A percentile compares a stretch with the other conserved stretches of the same genome.
These are phyloP conservation scores for Physcomitrellopsis africana DNA, from an alignment of 225 moss, liverwort and hornwort species.

Conservation along the genomic window DNA sequence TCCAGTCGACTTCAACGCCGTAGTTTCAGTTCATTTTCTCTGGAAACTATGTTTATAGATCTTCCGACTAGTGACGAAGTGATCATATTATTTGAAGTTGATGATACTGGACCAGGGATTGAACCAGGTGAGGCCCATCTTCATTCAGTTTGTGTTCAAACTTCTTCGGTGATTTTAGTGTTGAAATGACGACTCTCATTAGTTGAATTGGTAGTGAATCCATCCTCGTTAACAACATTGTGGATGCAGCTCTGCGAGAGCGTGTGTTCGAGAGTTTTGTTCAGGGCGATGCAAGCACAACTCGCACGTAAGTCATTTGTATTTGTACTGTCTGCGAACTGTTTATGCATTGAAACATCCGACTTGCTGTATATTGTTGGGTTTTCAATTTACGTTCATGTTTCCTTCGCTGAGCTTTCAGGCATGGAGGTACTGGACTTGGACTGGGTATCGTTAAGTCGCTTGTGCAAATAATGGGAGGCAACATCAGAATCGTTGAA, in stretches of 20 bases:
- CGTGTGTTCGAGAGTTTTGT: slow-evolving; percentile 71
- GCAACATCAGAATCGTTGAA: slow-evolving; percentile 55
- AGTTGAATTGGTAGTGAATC: background rate
- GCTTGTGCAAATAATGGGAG: slow-evolving; percentile 66
- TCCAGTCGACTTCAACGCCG: slow-evolving; percentile 26
- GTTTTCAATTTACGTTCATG: background rate
- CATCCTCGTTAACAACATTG: slow-evolving; percentile 47
- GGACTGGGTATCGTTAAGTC: slow-evolving; percentile 65
- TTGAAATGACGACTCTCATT: background rate
- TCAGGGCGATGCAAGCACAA: slow-evolving; percentile 64
- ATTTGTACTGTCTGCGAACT: background rate
- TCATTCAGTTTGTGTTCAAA: slow-evolving; percentile 7
- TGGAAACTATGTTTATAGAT: slow-evolving; percentile 32
- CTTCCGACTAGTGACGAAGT: slow-evolving; percentile 39
- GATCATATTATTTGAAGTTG: slow-evolving; percentile 67
- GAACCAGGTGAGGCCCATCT: slow-evolving; percentile 43
- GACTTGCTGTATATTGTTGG: background rate
- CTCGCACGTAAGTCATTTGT: slow-evolving; percentile 58
- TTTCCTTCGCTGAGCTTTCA: slow-evolving; percentile 16
- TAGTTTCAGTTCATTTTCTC: slow-evolving; percentile 40
- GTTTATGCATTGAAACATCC: background rate
- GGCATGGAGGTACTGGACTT: slow-evolving; percentile 71
- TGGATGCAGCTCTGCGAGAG: slow-evolving; percentile 53
- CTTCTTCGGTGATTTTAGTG: background rate
- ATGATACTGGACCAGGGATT: slow-evolving; percentile 69